These are phyloP conservation scores for Yamadazyma sp. DNA, from an alignment of 805 yeast genomes.

Conservation along the genomic window DNA sequence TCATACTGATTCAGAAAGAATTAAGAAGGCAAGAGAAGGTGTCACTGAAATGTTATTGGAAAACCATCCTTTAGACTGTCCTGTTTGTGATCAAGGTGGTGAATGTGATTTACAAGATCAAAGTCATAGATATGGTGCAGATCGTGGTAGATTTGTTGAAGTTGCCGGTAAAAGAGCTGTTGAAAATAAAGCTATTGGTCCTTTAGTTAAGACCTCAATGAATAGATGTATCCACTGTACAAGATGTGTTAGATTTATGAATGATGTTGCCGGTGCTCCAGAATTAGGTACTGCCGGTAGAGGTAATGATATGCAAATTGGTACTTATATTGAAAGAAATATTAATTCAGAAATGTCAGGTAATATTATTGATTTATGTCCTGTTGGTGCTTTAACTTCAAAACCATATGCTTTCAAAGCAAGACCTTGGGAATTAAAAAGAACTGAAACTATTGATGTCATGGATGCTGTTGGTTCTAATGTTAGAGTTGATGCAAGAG, in stretches of 20 bases:
- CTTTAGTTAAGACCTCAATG: slow-evolving; percentile 85
- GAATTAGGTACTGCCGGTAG: slow-evolving; percentile 87
- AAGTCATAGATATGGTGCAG: slow-evolving; percentile 76
- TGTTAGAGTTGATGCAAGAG: slow-evolving; percentile 82
- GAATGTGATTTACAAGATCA: slow-evolving; percentile 93
- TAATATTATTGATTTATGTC: slow-evolving; percentile 78
- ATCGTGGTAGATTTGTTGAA: slow-evolving; percentile 82
- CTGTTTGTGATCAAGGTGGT: slow-evolving; percentile 92
- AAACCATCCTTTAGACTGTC: slow-evolving; percentile 91
- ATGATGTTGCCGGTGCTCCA: slow-evolving; percentile 90
- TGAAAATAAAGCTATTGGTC: slow-evolving; percentile 88
- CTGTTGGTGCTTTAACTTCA: slow-evolving; percentile 87
- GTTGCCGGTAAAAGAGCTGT: slow-evolving; percentile 84
- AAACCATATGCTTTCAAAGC: slow-evolving; percentile 71
- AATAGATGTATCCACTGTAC: slow-evolving; percentile 92
- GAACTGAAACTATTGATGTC: slow-evolving; percentile 84
- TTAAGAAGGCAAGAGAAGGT: slow-evolving; percentile 81
- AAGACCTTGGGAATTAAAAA: slow-evolving; percentile 89
- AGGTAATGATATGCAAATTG: slow-evolving; percentile 90
- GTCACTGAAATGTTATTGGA: slow-evolving; percentile 85
- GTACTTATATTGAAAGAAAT: slow-evolving; percentile 82
- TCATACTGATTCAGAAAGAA: slow-evolving; percentile 72
- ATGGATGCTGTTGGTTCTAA: slow-evolving; percentile 81
- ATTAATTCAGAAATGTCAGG: slow-evolving; percentile 83
- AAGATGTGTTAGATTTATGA: slow-evolving; percentile 84